phyloP scores from a whole-genome alignment of 1,139 yeast genomes.

The Kodamaea suecica region DNA sequence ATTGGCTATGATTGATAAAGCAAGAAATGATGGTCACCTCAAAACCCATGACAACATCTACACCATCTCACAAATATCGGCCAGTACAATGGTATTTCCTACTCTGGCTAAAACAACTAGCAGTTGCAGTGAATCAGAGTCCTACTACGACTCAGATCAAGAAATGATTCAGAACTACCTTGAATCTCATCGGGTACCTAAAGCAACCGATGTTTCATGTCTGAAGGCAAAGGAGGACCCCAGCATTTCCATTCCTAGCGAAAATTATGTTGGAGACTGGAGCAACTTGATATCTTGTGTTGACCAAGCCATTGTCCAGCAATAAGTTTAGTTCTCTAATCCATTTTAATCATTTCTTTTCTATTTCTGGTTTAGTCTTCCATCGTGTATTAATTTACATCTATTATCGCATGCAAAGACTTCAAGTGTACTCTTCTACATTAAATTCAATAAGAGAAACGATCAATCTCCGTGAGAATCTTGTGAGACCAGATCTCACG shows the following conservation, averaged over 20 bases:
- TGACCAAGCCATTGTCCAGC: constrained; percentile 13
- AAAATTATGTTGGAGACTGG: constrained; percentile 12
- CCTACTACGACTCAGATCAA: constrained; percentile 29
- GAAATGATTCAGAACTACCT: constrained; percentile 18
- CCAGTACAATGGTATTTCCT: too few species aligned
- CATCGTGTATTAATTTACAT: constrained; percentile 1
- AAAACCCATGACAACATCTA: not conserved
- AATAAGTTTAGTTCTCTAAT: not conserved
- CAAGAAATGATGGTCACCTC: not conserved
- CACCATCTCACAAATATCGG: too few species aligned
- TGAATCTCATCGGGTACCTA: constrained; percentile 2
- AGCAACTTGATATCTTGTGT: constrained; percentile 17
- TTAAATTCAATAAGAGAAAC: too few species aligned
- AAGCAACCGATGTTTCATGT: not conserved
- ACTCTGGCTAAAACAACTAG: not conserved
- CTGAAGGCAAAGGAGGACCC: not conserved
- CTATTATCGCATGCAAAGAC: too few species aligned
- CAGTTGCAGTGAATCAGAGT: constrained; percentile 17
- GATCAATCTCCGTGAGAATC: constrained; percentile 61
- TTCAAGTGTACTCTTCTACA: too few species aligned
- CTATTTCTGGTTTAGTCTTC: too few species aligned
- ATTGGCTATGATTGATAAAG: not conserved
- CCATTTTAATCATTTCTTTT: not conserved
- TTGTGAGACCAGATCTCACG: constrained; percentile 79
- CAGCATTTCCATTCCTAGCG: not conserved